Conservation (phyloP, 306 rosid genomes). For the Vicia faba region DNA sequence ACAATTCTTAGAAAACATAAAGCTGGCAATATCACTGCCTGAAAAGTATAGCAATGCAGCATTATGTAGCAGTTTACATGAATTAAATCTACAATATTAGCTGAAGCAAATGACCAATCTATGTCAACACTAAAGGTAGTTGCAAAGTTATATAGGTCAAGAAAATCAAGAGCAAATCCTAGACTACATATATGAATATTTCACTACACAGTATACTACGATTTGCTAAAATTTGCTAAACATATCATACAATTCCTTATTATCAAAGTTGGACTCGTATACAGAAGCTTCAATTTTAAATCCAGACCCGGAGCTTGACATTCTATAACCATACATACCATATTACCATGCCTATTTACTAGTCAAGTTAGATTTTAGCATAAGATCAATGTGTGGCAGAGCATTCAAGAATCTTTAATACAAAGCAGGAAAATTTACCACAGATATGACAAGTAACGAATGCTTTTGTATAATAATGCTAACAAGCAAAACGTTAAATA, state of each 20-base stretch:
- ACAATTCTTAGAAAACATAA: constrained; percentile 69
- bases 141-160: background rate
- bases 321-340: background rate
- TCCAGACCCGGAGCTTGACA: background rate
- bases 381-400: background rate
- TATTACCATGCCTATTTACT: background rate
- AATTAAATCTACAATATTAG: constrained; percentile 2
- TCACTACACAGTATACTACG: background rate
- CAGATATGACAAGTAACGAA: background rate
- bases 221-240: background rate
- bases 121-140: background rate
- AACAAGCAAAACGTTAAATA: background rate
- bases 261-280: background rate
- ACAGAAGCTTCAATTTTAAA: background rate
- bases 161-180: background rate
- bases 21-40: constrained; percentile 67
- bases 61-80: constrained; percentile 7
- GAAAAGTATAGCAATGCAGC: constrained; percentile 33
- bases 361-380: background rate
- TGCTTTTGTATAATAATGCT: background rate
- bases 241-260: background rate
- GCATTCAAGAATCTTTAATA: constrained; percentile 19
- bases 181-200: background rate
- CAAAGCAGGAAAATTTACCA: constrained; percentile 4
- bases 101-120: background rate